phyloP scores from a whole-genome alignment of 2,329 filamentous ascomycete genomes.

The Pseudocercospora musae region DNA sequence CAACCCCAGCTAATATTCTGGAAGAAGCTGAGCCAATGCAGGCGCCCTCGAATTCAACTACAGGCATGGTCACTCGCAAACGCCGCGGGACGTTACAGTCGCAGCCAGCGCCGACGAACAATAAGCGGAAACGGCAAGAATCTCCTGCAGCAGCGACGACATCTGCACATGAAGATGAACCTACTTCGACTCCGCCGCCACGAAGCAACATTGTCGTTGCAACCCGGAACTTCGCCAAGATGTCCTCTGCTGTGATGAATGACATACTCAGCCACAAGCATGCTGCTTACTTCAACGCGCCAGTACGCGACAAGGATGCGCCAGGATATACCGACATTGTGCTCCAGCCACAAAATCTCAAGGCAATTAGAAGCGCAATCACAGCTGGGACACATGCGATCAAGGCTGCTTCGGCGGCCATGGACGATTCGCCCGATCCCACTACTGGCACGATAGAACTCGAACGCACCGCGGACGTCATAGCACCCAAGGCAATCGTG shows the following conservation, averaged over 20 bases:
- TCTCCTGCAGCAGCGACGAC: constrained; percentile 20
- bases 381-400: constrained; percentile 58
- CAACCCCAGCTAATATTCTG: constrained; percentile 42
- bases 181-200: constrained; percentile 22
- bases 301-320: constrained; percentile 50
- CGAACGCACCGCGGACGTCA: constrained; percentile 69
- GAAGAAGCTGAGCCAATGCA: constrained; percentile 36
- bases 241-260: constrained; percentile 49
- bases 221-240: constrained; percentile 49
- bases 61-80: constrained; percentile 30
- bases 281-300: constrained; percentile 49
- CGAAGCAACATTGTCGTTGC: constrained; percentile 40
- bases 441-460: constrained; percentile 52
- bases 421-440: constrained; percentile 55
- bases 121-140: constrained; percentile 44
- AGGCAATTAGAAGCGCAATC: constrained; percentile 49
- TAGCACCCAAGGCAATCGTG: constrained; percentile 85
- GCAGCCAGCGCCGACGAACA: constrained; percentile 24
- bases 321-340: constrained; percentile 53
- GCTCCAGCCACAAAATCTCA: constrained; percentile 51
- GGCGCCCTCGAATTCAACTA: constrained; percentile 26
- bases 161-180: constrained; percentile 17
- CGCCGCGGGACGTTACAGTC: constrained; percentile 36
- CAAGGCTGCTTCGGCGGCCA: constrained; percentile 38
- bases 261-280: constrained; percentile 52